Base-by-base conservation (phyloP, 192 early-diverging fungal species). In the Linnemannia exigua region DNA sequence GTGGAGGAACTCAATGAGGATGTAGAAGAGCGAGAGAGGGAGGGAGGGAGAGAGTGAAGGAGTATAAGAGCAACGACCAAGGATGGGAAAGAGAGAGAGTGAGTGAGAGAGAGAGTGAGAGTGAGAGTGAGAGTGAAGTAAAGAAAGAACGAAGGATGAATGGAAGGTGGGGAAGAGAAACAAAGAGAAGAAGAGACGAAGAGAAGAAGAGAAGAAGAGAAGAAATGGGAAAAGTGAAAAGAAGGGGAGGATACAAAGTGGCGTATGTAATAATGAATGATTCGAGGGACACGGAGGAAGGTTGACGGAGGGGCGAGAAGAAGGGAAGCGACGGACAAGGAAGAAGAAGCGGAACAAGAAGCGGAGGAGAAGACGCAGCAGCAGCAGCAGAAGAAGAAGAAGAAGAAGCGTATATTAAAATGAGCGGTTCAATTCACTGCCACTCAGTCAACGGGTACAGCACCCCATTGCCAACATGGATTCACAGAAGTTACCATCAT, bases 21-120 rank as follows among this genome's bases (percentile, higher is more conserved):
- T 15, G n/a, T 41, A 19, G 9, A 31, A 16, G 38, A 46, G 36
- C 11, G 44, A n/a, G 74, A 9, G 51, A 37, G 22, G 20, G 28
- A 22, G 72, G 36, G 22, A 75, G 17, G 37, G 50, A 51, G 15
- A 70, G 67, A 51, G 48, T 15, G 48, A 58, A 71, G 69, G 28
- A 17, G 48, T 61, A 31, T 50, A 70, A n/a, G 48, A 78, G 35
- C 66, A 38, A 51, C 14, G 35, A 54, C 33, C 48, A 50, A 1
- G 36, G 67, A 75, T 63, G 25, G 19, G 36, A 75, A 35, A 17
- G 71, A 80, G 8, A 33, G 41, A 52, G 52, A 15, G 61, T 17
- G 47, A 61, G 67, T 31, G 36, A 25, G 8, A 0, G 54, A 35
- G 44, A 69, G 22, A 20, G n/a, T 67, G 38, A 68, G 51, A 2